Conservation (phyloP, 768 basidiomycete genomes). For the Antrodiella citrinella region DNA sequence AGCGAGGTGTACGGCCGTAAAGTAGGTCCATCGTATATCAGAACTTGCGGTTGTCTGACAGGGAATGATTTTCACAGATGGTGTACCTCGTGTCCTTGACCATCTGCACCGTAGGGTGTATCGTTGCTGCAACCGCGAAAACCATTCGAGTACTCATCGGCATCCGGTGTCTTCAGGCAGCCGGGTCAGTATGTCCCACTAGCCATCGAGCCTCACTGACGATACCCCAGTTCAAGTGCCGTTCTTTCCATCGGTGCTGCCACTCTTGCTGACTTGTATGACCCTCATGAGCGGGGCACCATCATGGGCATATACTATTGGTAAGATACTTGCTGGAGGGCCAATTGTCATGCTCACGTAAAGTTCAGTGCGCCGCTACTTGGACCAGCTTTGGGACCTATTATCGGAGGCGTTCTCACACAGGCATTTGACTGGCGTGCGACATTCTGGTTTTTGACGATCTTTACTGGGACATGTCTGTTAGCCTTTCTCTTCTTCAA, state of each 20-base stretch:
- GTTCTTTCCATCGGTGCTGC: slow-evolving; percentile 69
- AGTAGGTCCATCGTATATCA: too few relatives aligned
- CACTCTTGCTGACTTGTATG: slow-evolving; percentile 73
- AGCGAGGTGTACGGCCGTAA: slow-evolving; percentile 75
- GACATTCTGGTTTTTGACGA: slow-evolving; percentile 75
- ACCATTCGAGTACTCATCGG: slow-evolving; percentile 53
- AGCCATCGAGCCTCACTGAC: neutral
- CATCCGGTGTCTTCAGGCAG: slow-evolving; percentile 62
- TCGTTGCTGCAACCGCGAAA: slow-evolving; percentile 47
- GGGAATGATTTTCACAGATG: too few relatives aligned
- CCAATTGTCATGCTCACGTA: too few relatives aligned
- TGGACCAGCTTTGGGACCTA: slow-evolving; percentile 60
- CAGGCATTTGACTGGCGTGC: slow-evolving; percentile 69
- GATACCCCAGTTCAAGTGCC: slow-evolving; percentile 44
- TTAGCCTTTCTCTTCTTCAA: slow-evolving; percentile 60
- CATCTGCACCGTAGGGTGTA: slow-evolving; percentile 47
- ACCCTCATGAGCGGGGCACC: slow-evolving; percentile 63
- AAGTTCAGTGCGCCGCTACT: slow-evolving; percentile 71
- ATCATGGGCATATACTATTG: slow-evolving; percentile 74
- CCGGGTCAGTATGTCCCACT: slow-evolving; percentile 39
- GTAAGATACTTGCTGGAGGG: slow-evolving; percentile 6
- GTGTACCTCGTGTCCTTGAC: slow-evolving; percentile 47
- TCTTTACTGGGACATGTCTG: slow-evolving; percentile 47
- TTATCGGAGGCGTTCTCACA: slow-evolving; percentile 63
- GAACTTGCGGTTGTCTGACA: neutral